A percentile compares a stretch with the other conserved stretches of the same genome.
These are phyloP conservation scores for Botrytis byssoidea DNA, from an alignment of 2,329 filamentous ascomycete species.

Conservation along the genomic window DNA sequence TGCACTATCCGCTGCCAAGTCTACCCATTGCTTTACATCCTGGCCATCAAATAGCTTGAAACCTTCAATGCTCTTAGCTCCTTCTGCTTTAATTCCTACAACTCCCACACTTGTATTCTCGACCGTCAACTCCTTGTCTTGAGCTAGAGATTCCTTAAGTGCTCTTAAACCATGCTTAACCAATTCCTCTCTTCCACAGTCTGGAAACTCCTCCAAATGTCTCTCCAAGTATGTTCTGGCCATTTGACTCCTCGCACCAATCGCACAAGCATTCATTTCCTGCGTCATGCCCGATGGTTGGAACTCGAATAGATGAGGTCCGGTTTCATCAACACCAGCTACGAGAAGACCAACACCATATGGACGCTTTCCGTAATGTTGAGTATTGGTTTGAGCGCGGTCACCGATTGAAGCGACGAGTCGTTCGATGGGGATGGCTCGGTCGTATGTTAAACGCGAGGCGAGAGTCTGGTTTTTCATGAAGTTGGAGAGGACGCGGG, in stretches of 20 bases:
- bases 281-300: constrained; percentile 94
- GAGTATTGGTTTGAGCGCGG: constrained; percentile 96
- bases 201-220: constrained; percentile 79
- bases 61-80: constrained; percentile 62
- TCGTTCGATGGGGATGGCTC: constrained; percentile 83
- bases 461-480: constrained; percentile 99
- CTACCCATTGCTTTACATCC: constrained; percentile 82
- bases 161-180: constrained; percentile 87
- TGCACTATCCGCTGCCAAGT: constrained; percentile 62
- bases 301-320: constrained; percentile 97
- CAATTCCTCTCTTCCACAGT: constrained; percentile 76
- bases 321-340: constrained; percentile 88
- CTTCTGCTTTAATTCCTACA: constrained; percentile 60
- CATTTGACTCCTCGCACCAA: constrained; percentile 96
- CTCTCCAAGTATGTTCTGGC: constrained; percentile 94
- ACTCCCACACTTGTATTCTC: constrained; percentile 94
- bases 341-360: constrained; percentile 94
- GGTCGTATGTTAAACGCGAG: constrained; percentile 92
- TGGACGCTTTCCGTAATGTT: constrained; percentile 93
- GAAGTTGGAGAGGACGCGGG: constrained; percentile 98
- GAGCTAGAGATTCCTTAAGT: constrained; percentile 90
- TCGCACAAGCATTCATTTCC: constrained; percentile 95
- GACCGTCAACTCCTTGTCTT: constrained; percentile 96
- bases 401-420: constrained; percentile 92
- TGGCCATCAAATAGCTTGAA: constrained; percentile 92